Percentiles rank a stretch among this genome's conserved stretches.
Evolutionary conservation across 1,284 basidiomycete genomes (phyloP).

Genomic region (Cutaneotrichosporon dermatis): DNA sequence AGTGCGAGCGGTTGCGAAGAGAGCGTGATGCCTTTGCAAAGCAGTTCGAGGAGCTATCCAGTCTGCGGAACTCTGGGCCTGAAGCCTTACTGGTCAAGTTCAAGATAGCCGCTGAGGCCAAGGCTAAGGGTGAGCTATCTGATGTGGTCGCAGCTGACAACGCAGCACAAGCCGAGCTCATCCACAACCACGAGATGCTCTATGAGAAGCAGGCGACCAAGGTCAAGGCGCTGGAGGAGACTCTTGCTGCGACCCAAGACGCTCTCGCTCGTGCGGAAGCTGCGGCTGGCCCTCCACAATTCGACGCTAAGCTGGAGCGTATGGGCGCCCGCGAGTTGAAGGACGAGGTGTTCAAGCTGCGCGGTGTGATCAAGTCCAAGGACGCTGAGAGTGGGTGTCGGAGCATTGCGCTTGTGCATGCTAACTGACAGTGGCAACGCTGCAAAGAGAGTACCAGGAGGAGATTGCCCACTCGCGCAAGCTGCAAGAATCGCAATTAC

Average conservation of each 20-base stretch:
- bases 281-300: slow-evolving; percentile 5
- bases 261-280: slow-evolving; percentile 11
- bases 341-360: slow-evolving; percentile 32
- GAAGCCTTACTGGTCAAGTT: slow-evolving; percentile 40
- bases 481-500: slow-evolving; percentile 24
- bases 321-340: slow-evolving; percentile 38
- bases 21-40: slow-evolving; percentile 40
- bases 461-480: slow-evolving; percentile 40
- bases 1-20: slow-evolving; percentile 27
- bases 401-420: no score
- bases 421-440: slow-evolving; percentile 22
- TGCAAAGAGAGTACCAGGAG: slow-evolving; percentile 40
- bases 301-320: slow-evolving; percentile 22
- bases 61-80: slow-evolving; percentile 26
- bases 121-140: slow-evolving; percentile 31
- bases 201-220: slow-evolving; percentile 37
- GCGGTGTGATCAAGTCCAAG: slow-evolving; percentile 27
- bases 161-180: slow-evolving; percentile 44
- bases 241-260: slow-evolving; percentile 22
- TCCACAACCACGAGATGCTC: slow-evolving; percentile 33
- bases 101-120: slow-evolving; percentile 34
- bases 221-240: slow-evolving; percentile 33
- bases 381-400: slow-evolving; percentile 36
- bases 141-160: background rate
- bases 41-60: slow-evolving; percentile 46